Evolutionary conservation across 2,329 filamentous ascomycete genomes (phyloP), one percentile per base, ranked within the genome.

Genomic region (Colletotrichum camelliae): DNA sequence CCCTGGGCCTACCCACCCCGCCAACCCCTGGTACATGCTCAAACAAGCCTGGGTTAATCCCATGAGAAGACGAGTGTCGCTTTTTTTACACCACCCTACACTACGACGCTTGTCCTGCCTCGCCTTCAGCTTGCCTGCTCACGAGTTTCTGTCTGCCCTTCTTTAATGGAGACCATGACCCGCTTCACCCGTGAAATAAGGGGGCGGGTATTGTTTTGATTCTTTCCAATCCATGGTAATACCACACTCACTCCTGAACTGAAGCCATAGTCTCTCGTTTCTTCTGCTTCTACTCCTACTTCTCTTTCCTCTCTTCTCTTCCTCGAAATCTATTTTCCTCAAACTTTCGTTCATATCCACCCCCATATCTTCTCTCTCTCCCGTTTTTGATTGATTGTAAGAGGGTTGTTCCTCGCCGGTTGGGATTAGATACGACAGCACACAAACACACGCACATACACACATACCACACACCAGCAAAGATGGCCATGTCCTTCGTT

Each of bases 401-500:
- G 48, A 66, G 70, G 33, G 27, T 68, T 67, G 33, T 68, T 67
- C 43, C 58, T 67, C 37, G 61, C 37, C 35, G 48, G 29, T 67
- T 57, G 43, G 21, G 43, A 48, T 21, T 48, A 24, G 35, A 43
- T 35, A n/a, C 27, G n/a, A 68, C 33, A 31, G 29, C 58, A 27
- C 24, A 67, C 39, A 9, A 35, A 73, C 15, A 18, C 27, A 60
- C 57, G 33, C 58, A 12, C 58, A 61, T n/a, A 35, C n/a, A 33
- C 31, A 33, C 27, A 35, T 21, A 21, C n/a, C 31, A 35, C 31
- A 61, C 29, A n/a, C 5, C 43, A 48, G 43, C 43, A 33, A 35
- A 72, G 39, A 76, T 76, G 74, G 74, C 64, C 7, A n/a, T 69
- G 64, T 76, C 70, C 48, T 73, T 76, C 64, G 70, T 76, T 74